phyloP scores from a whole-genome alignment of 805 yeast species.

The Blastobotrys mokoenaii region DNA sequence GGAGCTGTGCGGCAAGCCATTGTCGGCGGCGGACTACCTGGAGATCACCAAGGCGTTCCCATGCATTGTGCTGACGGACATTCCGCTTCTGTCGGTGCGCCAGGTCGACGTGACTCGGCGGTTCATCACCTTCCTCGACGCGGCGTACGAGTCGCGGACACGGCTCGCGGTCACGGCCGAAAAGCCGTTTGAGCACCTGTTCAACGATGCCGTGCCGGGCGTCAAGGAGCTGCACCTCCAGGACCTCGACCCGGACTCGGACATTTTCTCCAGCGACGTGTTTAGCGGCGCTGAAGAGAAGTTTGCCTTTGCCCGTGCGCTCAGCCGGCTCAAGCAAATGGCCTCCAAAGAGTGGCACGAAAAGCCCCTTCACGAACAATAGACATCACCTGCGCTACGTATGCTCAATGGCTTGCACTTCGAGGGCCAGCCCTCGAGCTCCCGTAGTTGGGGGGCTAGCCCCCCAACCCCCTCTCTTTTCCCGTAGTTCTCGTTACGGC shows the following conservation, averaged over 20 bases:
- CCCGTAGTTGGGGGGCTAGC: too few relatives aligned
- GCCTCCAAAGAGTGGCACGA: slow-evolving; percentile 77
- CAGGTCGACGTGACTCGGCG: slow-evolving; percentile 81
- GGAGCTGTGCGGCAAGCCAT: slow-evolving; percentile 76
- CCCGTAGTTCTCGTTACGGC: too few relatives aligned
- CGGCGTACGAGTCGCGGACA: slow-evolving; percentile 87
- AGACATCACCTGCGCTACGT: too few relatives aligned
- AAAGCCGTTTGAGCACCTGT: slow-evolving; percentile 73
- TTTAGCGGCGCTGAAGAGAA: slow-evolving; percentile 91
- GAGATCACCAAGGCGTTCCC: slow-evolving; percentile 68
- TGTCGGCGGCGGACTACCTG: slow-evolving; percentile 92
- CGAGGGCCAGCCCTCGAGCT: too few relatives aligned
- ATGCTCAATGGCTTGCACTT: too few relatives aligned
- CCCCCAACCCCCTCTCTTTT: too few relatives aligned
- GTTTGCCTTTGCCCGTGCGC: slow-evolving; percentile 94
- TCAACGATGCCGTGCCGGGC: slow-evolving; percentile 47
- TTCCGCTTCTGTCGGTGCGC: slow-evolving; percentile 72
- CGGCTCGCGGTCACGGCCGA: slow-evolving; percentile 84
- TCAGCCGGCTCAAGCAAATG: slow-evolving; percentile 88
- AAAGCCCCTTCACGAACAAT: background rate
- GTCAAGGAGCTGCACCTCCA: slow-evolving; percentile 49
- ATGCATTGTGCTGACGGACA: slow-evolving; percentile 83
- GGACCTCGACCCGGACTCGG: slow-evolving; percentile 70
- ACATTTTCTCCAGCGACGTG: slow-evolving; percentile 24
- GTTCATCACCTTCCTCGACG: slow-evolving; percentile 90